Base-by-base conservation (phyloP, 768 basidiomycete genomes). In the Leccinum disarticulatum region DNA sequence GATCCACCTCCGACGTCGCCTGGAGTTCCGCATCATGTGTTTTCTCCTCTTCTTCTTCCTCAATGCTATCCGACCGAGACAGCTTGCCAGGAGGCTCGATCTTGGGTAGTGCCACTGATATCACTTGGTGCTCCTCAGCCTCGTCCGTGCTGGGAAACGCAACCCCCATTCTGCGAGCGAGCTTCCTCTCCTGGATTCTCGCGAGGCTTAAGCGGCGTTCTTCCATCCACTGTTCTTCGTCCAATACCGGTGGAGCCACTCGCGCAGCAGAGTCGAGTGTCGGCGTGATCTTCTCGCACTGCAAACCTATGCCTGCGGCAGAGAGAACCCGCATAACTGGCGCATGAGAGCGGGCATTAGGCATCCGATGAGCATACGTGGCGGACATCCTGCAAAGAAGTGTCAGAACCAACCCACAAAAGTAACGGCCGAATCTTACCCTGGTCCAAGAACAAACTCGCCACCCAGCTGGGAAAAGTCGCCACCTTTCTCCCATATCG, bases 341-440 rank as follows among this genome's bases (percentile, higher is more conserved):
- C 0, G 86, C 85, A 64, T 97, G 94, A 4, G 83, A 84, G 48
- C 86, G 82, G 2, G 90, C 79, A 14, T 77, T 85, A 50, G 82
- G 86, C 94, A 97, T 97, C 6, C 93, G 86, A 75, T 95, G 93
- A 0, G 91, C 88, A 68, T 83, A 96, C 7, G 81, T 74, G 64
- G 87, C 90, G 10, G 77, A 80, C 63, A 90, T 70, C 8, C 91
- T 88, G 61, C 30, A 35, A 25, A 36, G 13, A 14, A 51, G 43
- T n/a, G 9, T 27, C 30, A 22, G 48, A 53, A 56, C 61, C 6
- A 56, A 19, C 65, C 31, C 59, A 54, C 19, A 36, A 3, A 15
- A 9, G 36, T 11, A 41, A n/a, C 49, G 53, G 76, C 78, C 61
- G 78, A 28, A 80, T 68, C 80, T 62, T 61, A 85, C 83, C 83